A percentile compares a stretch with the other conserved stretches of the same genome.
Conservation (phyloP, 192 early-diverging fungal species). For the Coemansia sp. region DNA sequence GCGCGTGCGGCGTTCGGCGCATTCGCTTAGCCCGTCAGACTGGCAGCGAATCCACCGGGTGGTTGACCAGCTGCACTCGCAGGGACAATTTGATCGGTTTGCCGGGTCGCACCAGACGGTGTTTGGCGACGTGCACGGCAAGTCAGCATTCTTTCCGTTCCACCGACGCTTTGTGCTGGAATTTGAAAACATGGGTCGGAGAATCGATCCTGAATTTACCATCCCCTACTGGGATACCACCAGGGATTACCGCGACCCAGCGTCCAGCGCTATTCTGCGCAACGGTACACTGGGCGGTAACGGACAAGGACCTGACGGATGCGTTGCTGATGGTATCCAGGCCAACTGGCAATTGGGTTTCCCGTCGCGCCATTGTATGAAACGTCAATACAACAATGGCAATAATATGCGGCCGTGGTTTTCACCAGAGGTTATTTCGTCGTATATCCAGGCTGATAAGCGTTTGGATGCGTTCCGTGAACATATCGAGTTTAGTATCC, state of each 20-base stretch:
- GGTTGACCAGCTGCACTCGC: constrained; percentile 23
- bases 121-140: constrained; percentile 45
- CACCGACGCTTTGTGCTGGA: constrained; percentile 55
- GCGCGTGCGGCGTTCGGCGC: constrained; percentile 37
- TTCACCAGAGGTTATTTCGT: constrained; percentile 42
- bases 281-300: constrained; percentile 30
- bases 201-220: constrained; percentile 36
- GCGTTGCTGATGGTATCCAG: constrained; percentile 37
- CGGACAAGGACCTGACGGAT: constrained; percentile 27
- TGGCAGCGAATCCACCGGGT: constrained; percentile 37
- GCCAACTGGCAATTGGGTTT: constrained; percentile 22
- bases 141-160: constrained; percentile 51
- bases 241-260: constrained; percentile 32
- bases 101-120: constrained; percentile 36
- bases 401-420: constrained; percentile 36
- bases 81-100: constrained; percentile 43
- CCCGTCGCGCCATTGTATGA: constrained; percentile 37
- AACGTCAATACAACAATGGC: constrained; percentile 30
- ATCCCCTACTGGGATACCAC: constrained; percentile 54
- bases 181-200: constrained; percentile 42
- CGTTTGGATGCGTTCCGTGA: constrained; percentile 36
- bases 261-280: constrained; percentile 31
- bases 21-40: constrained; percentile 34
- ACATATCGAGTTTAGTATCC: constrained; percentile 53
- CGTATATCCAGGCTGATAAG: constrained; percentile 37